A percentile compares a stretch with the other conserved stretches of the same genome.
phyloP scores from a whole-genome alignment of 129 eudicot genomes.

The Escallonia rubra region DNA sequence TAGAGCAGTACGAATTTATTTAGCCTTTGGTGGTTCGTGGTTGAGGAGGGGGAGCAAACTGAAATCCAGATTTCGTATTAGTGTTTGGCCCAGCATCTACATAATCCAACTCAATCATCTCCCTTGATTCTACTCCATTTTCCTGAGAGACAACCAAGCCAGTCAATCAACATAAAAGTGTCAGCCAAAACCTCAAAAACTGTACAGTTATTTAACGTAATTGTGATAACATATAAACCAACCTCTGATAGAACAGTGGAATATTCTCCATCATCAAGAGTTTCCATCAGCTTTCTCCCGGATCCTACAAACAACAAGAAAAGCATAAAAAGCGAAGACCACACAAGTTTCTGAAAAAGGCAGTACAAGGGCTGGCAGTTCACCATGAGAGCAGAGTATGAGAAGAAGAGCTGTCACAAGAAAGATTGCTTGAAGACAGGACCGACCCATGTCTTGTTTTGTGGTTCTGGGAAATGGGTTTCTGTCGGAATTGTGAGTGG shows the following conservation, averaged over 20 bases:
- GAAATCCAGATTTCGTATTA: constrained; percentile 4
- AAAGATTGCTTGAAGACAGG: background rate
- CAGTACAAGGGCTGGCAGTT: background rate
- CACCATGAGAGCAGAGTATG: constrained; percentile 5
- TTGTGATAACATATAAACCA: background rate
- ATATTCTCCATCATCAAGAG: background rate
- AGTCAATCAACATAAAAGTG: background rate
- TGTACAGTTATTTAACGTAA: too few relatives aligned
- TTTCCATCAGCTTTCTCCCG: background rate
- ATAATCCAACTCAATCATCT: constrained; percentile 11
- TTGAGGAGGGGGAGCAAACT: background rate
- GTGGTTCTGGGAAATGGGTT: background rate
- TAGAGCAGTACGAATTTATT: constrained; percentile 1
- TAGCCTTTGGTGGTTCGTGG: constrained; percentile 8
- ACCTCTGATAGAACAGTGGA: background rate
- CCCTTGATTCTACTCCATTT: constrained; percentile 2
- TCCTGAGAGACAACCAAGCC: background rate
- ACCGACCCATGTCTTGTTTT: constrained; percentile 1
- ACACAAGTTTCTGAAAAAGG: background rate
- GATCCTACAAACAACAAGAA: background rate
- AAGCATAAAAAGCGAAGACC: background rate
- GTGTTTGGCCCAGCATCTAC: constrained; percentile 13
- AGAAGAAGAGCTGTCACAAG: constrained; percentile 3
- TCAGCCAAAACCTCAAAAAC: background rate
- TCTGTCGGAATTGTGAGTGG: too few relatives aligned